These are phyloP conservation scores for Litsea cubeba DNA, from an alignment of 164 flowering plant species.

Conservation along the genomic window DNA sequence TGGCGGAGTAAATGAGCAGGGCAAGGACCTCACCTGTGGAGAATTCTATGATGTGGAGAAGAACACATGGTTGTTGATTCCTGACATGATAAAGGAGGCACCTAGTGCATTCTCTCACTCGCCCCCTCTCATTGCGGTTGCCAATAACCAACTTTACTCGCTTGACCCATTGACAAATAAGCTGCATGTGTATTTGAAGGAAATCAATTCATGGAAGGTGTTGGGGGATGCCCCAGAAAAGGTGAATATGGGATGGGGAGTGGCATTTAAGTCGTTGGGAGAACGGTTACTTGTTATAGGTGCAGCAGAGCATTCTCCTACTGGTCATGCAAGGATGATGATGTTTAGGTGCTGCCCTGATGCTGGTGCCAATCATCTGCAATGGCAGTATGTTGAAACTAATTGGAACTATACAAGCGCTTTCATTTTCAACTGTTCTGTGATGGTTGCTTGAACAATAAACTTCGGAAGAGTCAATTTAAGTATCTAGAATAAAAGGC, in stretches of 20 bases:
- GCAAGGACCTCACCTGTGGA: slow-evolving; percentile 44
- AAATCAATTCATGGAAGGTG: slow-evolving; percentile 55
- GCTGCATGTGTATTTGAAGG: slow-evolving; percentile 56
- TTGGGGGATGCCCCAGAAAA: slow-evolving; percentile 63
- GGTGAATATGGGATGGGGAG: slow-evolving; percentile 80
- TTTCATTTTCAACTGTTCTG: slow-evolving; percentile 64
- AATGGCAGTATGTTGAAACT: slow-evolving; percentile 45
- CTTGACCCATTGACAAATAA: slow-evolving; percentile 60
- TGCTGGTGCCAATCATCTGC: slow-evolving; percentile 29
- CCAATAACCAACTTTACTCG: slow-evolving; percentile 62
- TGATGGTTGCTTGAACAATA: slow-evolving; percentile 41
- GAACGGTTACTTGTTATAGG: slow-evolving; percentile 69
- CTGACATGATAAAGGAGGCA: slow-evolving; percentile 49
- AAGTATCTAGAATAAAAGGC: not conserved
- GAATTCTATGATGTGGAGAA: slow-evolving; percentile 47
- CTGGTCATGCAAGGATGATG: slow-evolving; percentile 35
- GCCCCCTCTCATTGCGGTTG: slow-evolving; percentile 83
- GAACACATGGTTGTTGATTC: slow-evolving; percentile 56
- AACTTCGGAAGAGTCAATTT: not conserved
- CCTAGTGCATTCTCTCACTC: slow-evolving; percentile 39
- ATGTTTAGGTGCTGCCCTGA: slow-evolving; percentile 59
- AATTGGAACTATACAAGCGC: slow-evolving; percentile 17
- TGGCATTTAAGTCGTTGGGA: slow-evolving; percentile 82
- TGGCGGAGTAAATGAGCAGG: slow-evolving; percentile 50
- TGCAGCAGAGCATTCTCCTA: slow-evolving; percentile 22